Evolutionary conservation across 1,139 yeast species (phyloP).

Genomic region (Zygosaccharomyces pseudobailii): DNA sequence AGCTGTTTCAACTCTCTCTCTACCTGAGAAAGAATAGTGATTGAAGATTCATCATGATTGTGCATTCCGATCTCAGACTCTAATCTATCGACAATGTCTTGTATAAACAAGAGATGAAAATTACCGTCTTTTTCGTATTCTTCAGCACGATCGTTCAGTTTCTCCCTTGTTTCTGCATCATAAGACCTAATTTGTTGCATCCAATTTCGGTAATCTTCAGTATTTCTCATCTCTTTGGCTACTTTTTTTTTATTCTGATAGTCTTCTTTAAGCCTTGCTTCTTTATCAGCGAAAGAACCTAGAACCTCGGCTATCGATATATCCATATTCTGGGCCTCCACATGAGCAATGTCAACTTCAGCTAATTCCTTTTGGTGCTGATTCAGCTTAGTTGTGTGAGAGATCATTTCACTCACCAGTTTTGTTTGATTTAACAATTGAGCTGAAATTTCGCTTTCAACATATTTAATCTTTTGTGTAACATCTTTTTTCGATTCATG

Average conservation of each 20-base stretch:
- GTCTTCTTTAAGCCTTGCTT: slow-evolving; percentile 34
- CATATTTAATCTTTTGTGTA: slow-evolving; percentile 25
- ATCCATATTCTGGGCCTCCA: slow-evolving; percentile 23
- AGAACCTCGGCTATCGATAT: slow-evolving; percentile 24
- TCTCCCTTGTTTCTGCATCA: slow-evolving; percentile 42
- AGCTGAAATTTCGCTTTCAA: slow-evolving; percentile 28
- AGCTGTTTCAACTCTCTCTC: slow-evolving; percentile 27
- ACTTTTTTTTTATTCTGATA: slow-evolving; percentile 41
- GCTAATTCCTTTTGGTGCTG: slow-evolving; percentile 15
- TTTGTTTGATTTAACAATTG: slow-evolving; percentile 16
- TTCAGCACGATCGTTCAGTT: slow-evolving; percentile 43
- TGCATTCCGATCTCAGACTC: slow-evolving; percentile 36
- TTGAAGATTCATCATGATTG: slow-evolving; percentile 40
- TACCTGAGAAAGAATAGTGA: slow-evolving; percentile 37
- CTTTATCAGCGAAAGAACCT: slow-evolving; percentile 26
- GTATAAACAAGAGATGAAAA: slow-evolving; percentile 41
- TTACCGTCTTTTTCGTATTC: slow-evolving; percentile 40
- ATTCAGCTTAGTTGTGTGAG: slow-evolving; percentile 11
- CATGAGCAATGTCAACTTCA: slow-evolving; percentile 14
- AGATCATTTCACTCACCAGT: slow-evolving; percentile 13
- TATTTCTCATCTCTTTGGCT: slow-evolving; percentile 42
- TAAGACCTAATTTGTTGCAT: slow-evolving; percentile 40
- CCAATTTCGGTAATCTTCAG: slow-evolving; percentile 44
- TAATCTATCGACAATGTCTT: slow-evolving; percentile 35
- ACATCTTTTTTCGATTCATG: slow-evolving; percentile 27